A percentile compares a stretch with the other conserved stretches of the same genome.
These are phyloP conservation scores for Tolypocladium inflatum DNA, from an alignment of 2,329 filamentous ascomycete genomes.

Conservation along the genomic window DNA sequence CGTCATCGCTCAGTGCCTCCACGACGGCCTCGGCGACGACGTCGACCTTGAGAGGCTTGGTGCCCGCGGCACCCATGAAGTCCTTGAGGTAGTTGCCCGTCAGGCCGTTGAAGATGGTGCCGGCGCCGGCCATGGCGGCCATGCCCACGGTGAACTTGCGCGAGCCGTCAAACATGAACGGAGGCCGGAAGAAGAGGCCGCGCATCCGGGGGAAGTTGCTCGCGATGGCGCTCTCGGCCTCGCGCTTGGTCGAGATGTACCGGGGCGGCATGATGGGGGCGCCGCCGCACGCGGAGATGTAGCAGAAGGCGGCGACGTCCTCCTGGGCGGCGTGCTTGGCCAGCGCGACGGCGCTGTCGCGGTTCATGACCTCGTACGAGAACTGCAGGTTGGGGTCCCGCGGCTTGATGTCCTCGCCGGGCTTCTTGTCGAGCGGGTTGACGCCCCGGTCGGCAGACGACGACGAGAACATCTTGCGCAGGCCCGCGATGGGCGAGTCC, in stretches of 20 bases:
- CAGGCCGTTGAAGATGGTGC: slow-evolving; percentile 65
- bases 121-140: slow-evolving; percentile 66
- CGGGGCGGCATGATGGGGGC: slow-evolving; percentile 74
- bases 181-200: slow-evolving; percentile 72
- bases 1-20: slow-evolving; percentile 70
- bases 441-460: slow-evolving; percentile 52
- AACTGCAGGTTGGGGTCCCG: slow-evolving; percentile 64
- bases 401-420: slow-evolving; percentile 51
- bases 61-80: slow-evolving; percentile 72
- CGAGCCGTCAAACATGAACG: slow-evolving; percentile 82
- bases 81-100: slow-evolving; percentile 67
- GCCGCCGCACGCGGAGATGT: slow-evolving; percentile 80
- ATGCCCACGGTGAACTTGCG: slow-evolving; percentile 76
- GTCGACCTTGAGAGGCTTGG: slow-evolving; percentile 83
- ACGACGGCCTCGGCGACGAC: slow-evolving; percentile 82
- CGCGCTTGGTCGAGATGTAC: slow-evolving; percentile 86
- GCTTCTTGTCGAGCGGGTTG: slow-evolving; percentile 58
- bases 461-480: slow-evolving; percentile 68
- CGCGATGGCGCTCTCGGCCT: slow-evolving; percentile 72
- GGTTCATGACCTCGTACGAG: slow-evolving; percentile 96
- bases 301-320: slow-evolving; percentile 64
- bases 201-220: slow-evolving; percentile 66
- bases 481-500: slow-evolving; percentile 70
- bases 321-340: slow-evolving; percentile 64
- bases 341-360: slow-evolving; percentile 75